Evolutionary conservation across 2,329 filamentous ascomycete species (phyloP), one percentile per base, ranked within the genome.

Genomic region (Helminthosporium solani): DNA sequence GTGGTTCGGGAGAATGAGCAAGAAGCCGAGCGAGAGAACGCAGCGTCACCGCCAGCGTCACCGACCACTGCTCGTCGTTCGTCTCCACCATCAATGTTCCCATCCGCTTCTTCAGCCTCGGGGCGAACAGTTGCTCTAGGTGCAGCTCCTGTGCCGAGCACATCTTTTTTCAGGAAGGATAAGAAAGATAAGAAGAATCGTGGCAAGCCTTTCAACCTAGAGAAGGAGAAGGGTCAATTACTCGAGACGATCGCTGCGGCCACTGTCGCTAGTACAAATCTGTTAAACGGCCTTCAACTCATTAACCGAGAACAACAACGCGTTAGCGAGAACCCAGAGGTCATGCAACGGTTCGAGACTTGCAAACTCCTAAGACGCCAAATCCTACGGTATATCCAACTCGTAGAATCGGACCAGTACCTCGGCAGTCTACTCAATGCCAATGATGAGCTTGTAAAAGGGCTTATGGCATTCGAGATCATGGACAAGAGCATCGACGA

Each of bases 401-500:
- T 90, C 40, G 87, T 97, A 11, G 89, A 96, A 66, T 86, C 67
- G 2, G 92, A 97, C 63, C 85, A 97, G 62, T 96, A 88, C 78
- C 84, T 99, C 7, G 94, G 92, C 33, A 86, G 89, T 50, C 78
- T 99, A 3, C 84, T 99, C 15, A 89, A 94, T 61, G 91, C 92
- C 54, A 97, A 99, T 61, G 94, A 99, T 61, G 88, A 95, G 70
- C 84, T 99, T n/a, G 88, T 97, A 33, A 86, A 86, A 51, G 90
- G 91, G 1, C 78, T 99, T 46, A 96, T 95, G 82, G 88, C 90
- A 0, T 99, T 90, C 64, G 92, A 97, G 71, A 88, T 96, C 58
- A 82, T 97, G 53, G 92, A 99, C 66, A 84, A 86, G 50, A 90
- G 88, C 38, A 87, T 92, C 53, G 87, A 90, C 54, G 81, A 85